These are phyloP conservation scores for Grosmannia huntii DNA, from an alignment of 2,329 filamentous ascomycete genomes.

Conservation along the genomic window DNA sequence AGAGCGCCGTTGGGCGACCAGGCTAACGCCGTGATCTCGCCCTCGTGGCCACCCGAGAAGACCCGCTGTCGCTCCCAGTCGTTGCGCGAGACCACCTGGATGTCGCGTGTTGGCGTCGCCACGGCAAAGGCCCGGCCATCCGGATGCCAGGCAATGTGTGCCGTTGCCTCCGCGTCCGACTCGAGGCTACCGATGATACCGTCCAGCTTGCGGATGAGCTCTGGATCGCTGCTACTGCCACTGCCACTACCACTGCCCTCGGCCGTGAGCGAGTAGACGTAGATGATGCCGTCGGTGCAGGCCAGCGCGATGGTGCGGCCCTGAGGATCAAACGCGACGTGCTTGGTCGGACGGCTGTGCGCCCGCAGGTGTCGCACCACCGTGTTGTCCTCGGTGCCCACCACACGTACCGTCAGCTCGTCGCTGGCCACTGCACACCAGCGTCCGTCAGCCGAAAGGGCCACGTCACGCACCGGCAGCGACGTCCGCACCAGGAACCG, in stretches of 20 bases:
- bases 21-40: constrained; percentile 72
- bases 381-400: constrained; percentile 67
- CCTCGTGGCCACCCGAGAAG: constrained; percentile 69
- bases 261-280: constrained; percentile 67
- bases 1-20: constrained; percentile 95
- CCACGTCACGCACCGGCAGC: constrained; percentile 77
- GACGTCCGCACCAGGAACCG: constrained; percentile 71
- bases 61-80: constrained; percentile 80
- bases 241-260: constrained; percentile 1
- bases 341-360: constrained; percentile 77
- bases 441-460: constrained; percentile 64
- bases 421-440: constrained; percentile 97
- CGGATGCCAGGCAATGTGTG: constrained; percentile 78
- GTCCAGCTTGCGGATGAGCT: constrained; percentile 72
- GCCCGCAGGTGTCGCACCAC: constrained; percentile 69
- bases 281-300: constrained; percentile 78
- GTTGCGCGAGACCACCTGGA: constrained; percentile 74
- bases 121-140: constrained; percentile 85
- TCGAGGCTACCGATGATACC: constrained; percentile 73
- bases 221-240: constrained; percentile 30
- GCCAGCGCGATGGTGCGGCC: constrained; percentile 67
- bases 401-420: constrained; percentile 81
- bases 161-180: constrained; percentile 61
- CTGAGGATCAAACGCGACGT: constrained; percentile 75
- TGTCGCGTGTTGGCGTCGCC: constrained; percentile 67